Evolutionary conservation across 2,329 filamentous ascomycete species (phyloP), one percentile per base, ranked within the genome.

Genomic region (Arthrocladium fulminans): DNA sequence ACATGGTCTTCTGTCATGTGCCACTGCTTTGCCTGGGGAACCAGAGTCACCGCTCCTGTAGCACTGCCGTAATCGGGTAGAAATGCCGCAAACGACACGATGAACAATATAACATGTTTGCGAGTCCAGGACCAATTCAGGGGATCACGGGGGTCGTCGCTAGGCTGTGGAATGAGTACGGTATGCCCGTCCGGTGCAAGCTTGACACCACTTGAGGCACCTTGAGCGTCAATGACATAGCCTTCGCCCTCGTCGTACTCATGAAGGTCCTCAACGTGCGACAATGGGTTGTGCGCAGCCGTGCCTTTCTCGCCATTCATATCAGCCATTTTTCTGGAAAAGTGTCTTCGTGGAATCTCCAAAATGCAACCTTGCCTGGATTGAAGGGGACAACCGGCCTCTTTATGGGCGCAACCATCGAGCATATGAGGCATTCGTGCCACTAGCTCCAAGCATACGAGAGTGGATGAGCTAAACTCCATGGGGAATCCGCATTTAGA

Each of bases 161-260:
- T 64, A 6, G 67, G 67, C 39, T 68, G 90, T 4, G 90, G 90
- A 4, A 94, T 84, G 27, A 96, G 78, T 57, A 95, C 85, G 58
- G 90, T 84, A 45, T 66, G 63, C 24, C 85, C 83, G 54, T 73
- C 82, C 46, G 66, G 75, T 65, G 89, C 85, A 15, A 65, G 57
- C 15, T 56, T 54, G 22, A 49, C 51, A 40, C 57, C 54, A 30
- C 59, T 59, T 2, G 62, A 47, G 17, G 61, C 55, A 43, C 54
- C 34, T 8, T n/a, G 56, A 2, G 59, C 57, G 42, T 65, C 62
- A 37, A 67, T 54, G 12, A 66, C 53, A 48, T 66, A 64, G 39
- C 63, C 63, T 45, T 62, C 57, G 27, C 55, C 49, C 50, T 64
- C 60, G 17, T 49, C 48, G 48, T 54, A 55, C 17, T 57, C 54